Conservation (phyloP, 345 rosid genomes). For the Linum tenue region DNA sequence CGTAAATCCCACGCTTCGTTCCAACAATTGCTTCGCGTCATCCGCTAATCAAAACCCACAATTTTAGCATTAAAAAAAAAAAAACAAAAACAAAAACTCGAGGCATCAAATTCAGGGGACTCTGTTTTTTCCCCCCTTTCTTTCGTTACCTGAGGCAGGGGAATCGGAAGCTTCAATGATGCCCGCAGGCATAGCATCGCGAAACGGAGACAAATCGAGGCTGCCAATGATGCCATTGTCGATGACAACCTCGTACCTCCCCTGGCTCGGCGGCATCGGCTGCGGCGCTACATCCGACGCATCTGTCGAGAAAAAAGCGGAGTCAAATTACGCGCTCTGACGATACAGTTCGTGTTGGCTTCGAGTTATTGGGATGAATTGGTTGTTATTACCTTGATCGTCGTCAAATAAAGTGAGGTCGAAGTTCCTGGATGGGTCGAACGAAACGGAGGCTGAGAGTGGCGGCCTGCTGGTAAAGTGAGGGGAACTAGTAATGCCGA, state of each 20-base stretch:
- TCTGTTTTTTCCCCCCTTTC: too few relatives aligned
- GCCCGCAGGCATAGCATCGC: conserved; percentile 36
- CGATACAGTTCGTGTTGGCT: too few relatives aligned
- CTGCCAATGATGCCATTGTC: conserved; percentile 38
- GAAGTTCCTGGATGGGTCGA: conserved; percentile 80
- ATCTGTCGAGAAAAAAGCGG: conserved; percentile 24
- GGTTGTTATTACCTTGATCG: conserved; percentile 27
- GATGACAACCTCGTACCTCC: conserved; percentile 57
- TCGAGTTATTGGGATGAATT: not conserved
- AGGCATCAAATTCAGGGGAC: not conserved
- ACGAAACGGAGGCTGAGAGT: conserved; percentile 49
- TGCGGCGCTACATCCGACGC: conserved; percentile 45
- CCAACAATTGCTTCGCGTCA: conserved; percentile 52
- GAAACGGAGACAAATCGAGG: conserved; percentile 74
- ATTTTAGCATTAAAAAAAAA: too few relatives aligned
- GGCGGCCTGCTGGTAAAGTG: conserved; percentile 5
- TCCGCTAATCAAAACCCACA: conserved; percentile 16
- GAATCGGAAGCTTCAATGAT: conserved; percentile 26
- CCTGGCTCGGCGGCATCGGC: conserved; percentile 71
- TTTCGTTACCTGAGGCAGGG: conserved; percentile 13
- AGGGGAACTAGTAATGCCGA: not conserved
- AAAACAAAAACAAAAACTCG: too few relatives aligned
- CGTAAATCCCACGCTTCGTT: conserved; percentile 61
- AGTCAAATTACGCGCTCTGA: too few relatives aligned
- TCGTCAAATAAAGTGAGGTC: conserved; percentile 51